These are phyloP conservation scores for Saprolegnia parasitica DNA, from an alignment of 352 stramenopile species.

Conservation along the genomic window DNA sequence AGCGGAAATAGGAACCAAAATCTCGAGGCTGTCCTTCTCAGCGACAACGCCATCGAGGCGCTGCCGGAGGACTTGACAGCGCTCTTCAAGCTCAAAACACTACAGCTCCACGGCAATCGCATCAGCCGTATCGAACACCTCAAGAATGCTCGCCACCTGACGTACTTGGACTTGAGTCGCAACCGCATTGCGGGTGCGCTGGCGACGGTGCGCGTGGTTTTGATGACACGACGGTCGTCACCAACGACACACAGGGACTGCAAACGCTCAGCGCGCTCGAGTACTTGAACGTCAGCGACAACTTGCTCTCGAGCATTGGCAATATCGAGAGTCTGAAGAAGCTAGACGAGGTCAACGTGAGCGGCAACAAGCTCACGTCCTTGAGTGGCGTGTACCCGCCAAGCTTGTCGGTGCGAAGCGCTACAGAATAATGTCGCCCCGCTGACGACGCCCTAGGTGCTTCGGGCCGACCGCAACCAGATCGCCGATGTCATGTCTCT, in stretches of 20 bases:
- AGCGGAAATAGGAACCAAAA: slow-evolving; percentile 43
- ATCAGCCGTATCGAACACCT: slow-evolving; percentile 50
- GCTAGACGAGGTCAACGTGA: slow-evolving; percentile 66
- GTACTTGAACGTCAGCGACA: slow-evolving; percentile 60
- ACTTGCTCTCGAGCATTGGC: slow-evolving; percentile 48
- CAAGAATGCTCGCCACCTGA: slow-evolving; percentile 43
- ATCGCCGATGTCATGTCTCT: slow-evolving; percentile 18
- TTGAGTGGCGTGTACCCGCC: slow-evolving; percentile 50
- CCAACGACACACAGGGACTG: slow-evolving; percentile 36
- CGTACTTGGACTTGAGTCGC: slow-evolving; percentile 65
- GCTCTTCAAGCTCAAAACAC: slow-evolving; percentile 62
- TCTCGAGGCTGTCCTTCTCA: slow-evolving; percentile 59
- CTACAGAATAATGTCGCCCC: not conserved
- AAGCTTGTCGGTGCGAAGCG: slow-evolving; percentile 40
- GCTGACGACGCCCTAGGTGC: slow-evolving; percentile 31
- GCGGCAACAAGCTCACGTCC: slow-evolving; percentile 48
- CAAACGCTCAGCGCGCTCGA: slow-evolving; percentile 51
- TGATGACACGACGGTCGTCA: not conserved
- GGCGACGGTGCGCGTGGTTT: slow-evolving; percentile 37
- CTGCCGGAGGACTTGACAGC: slow-evolving; percentile 55
- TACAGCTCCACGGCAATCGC: slow-evolving; percentile 66
- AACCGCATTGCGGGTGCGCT: slow-evolving; percentile 45
- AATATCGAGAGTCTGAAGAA: slow-evolving; percentile 61
- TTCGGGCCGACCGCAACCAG: slow-evolving; percentile 42
- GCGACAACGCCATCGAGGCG: slow-evolving; percentile 63